A percentile compares a stretch with the other conserved stretches of the same genome.
Evolutionary conservation across 2,329 filamentous ascomycete species (phyloP).

Genomic region (Cladobotryum mycophilum): DNA sequence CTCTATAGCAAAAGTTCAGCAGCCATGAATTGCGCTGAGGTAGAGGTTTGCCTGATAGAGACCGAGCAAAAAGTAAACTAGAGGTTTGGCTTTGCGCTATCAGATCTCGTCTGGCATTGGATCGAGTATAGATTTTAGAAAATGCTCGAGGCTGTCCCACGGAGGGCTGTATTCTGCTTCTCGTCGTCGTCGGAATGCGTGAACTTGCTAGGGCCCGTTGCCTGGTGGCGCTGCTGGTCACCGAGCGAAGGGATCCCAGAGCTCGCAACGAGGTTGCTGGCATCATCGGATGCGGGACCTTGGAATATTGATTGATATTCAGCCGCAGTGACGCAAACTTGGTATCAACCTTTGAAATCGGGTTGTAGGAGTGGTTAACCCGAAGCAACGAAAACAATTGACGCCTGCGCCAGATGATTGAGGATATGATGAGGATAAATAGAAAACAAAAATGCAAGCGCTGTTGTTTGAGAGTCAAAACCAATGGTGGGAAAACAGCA

Average conservation of each 20-base stretch:
- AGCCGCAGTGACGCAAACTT: background rate
- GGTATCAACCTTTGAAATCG: background rate
- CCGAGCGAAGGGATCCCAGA: slow-evolving; percentile 9
- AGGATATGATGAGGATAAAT: too few relatives aligned
- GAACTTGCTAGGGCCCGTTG: slow-evolving; percentile 12
- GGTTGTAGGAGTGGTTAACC: background rate
- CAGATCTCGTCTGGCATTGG: slow-evolving; percentile 10
- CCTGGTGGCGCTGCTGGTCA: slow-evolving; percentile 1
- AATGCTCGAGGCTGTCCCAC: slow-evolving; percentile 15
- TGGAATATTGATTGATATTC: background rate
- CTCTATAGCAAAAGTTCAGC: slow-evolving; percentile 58
- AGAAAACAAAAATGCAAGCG: too few relatives aligned
- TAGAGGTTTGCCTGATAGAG: slow-evolving; percentile 47
- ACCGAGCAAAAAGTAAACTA: slow-evolving; percentile 25
- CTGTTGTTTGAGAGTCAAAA: background rate
- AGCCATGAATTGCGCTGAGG: slow-evolving; percentile 42
- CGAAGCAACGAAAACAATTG: too few relatives aligned
- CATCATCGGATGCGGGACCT: background rate
- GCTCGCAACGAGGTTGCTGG: slow-evolving; percentile 2
- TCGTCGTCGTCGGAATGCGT: slow-evolving; percentile 11
- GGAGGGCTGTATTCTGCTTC: slow-evolving; percentile 12
- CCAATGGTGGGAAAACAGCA: background rate
- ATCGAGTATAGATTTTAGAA: slow-evolving; percentile 14
- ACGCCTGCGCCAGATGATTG: too few relatives aligned
- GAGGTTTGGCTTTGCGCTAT: background rate